phyloP scores from a whole-genome alignment of 148 eudicot genomes.

The Fallopia convolvulus region DNA sequence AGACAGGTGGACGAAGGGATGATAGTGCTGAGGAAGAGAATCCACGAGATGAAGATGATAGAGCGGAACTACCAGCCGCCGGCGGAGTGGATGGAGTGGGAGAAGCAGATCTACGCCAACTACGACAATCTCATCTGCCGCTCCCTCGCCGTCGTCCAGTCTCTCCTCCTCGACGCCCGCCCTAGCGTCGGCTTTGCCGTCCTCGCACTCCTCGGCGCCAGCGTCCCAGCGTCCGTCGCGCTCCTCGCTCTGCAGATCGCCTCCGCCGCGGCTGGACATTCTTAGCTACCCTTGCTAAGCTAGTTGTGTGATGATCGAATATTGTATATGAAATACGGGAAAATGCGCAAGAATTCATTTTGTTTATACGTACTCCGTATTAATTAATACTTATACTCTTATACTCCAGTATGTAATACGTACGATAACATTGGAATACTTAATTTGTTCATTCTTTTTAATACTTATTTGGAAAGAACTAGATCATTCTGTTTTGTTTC shows the following conservation, averaged over 20 bases:
- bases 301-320: not conserved
- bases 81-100: slow-evolving; percentile 46
- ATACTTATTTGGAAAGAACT: too few species aligned
- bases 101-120: slow-evolving; percentile 30
- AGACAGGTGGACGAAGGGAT: slow-evolving; percentile 35
- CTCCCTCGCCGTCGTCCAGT: slow-evolving; percentile 29
- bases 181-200: slow-evolving; percentile 38
- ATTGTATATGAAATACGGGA: not conserved
- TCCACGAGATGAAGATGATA: slow-evolving; percentile 38
- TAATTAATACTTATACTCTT: too few species aligned
- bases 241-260: slow-evolving; percentile 19
- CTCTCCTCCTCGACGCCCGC: slow-evolving; percentile 28
- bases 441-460: not conserved
- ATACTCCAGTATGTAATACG: too few species aligned
- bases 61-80: slow-evolving; percentile 38
- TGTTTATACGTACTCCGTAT: too few species aligned
- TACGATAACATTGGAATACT: too few species aligned
- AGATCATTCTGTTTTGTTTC: too few species aligned
- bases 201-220: slow-evolving; percentile 21
- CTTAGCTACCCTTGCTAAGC: not conserved
- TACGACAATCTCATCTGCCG: slow-evolving; percentile 34
- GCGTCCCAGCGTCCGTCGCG: slow-evolving; percentile 31
- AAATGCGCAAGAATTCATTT: not conserved
- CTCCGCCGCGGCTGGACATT: not conserved
- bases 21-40: slow-evolving; percentile 35